Conservation (phyloP, 257 asterid species). For the Nicotiana sylvestris region DNA sequence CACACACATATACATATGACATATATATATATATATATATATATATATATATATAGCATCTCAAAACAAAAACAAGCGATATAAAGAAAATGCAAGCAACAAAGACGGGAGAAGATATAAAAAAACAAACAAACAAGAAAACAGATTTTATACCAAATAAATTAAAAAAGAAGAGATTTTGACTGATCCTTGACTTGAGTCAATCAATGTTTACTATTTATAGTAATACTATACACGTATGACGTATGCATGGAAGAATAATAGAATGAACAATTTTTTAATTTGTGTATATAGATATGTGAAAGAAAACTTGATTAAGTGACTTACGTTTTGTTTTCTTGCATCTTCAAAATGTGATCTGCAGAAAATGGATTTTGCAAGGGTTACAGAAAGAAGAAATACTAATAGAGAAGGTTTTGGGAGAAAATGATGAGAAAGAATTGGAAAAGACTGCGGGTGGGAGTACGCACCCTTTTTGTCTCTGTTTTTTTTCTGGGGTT, state of each 20-base stretch:
- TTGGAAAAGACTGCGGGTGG: not conserved
- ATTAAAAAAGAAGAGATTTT: not conserved
- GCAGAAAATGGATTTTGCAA: not conserved
- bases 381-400: not conserved
- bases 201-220: not conserved
- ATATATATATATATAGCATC: too few relatives aligned
- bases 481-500: not conserved
- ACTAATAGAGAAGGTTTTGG: not conserved
- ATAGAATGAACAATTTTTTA: not conserved
- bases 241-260: not conserved
- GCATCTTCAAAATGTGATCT: not conserved
- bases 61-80: not conserved
- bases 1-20: too few relatives aligned
- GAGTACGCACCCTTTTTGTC: not conserved
- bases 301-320: not conserved
- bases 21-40: too few relatives aligned
- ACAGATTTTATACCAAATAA: not conserved
- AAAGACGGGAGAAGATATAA: not conserved
- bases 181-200: slow-evolving; percentile 2
- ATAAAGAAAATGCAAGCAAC: too few relatives aligned
- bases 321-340: not conserved
- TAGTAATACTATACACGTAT: too few relatives aligned
- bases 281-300: not conserved
- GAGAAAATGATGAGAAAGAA: not conserved
- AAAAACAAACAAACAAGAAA: not conserved